Percentiles rank a stretch among this genome's conserved stretches.
These are phyloP conservation scores for Tulasnella sp. DNA, from an alignment of 768 basidiomycete species.

Conservation along the genomic window DNA sequence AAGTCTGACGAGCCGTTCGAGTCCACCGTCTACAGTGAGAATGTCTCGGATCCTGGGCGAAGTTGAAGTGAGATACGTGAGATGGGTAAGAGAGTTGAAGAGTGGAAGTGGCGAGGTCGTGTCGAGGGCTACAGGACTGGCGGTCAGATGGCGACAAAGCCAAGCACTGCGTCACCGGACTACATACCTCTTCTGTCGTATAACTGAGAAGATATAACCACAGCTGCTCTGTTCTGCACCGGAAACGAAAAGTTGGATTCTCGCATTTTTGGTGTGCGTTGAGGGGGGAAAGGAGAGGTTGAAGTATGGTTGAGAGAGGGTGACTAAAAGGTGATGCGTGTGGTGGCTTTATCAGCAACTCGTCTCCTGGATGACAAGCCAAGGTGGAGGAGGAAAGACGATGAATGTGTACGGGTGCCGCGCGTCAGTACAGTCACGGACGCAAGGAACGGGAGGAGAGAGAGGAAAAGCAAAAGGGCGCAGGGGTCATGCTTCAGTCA, in stretches of 20 bases:
- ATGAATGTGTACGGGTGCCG: not conserved
- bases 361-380: not conserved
- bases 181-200: constrained; percentile 88
- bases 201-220: constrained; percentile 89
- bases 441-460: not conserved
- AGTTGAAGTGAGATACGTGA: constrained; percentile 93
- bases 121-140: constrained; percentile 43
- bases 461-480: not conserved
- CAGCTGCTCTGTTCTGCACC: constrained; percentile 88
- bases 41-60: constrained; percentile 97
- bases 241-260: constrained; percentile 95
- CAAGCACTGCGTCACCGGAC: not conserved
- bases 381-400: not conserved
- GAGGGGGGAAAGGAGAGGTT: constrained; percentile 1
- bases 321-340: constrained; percentile 7
- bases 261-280: constrained; percentile 53
- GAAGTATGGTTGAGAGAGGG: not conserved
- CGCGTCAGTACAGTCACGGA: not conserved
- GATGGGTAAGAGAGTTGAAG: constrained; percentile 92
- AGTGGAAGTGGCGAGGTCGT: constrained; percentile 60
- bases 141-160: not conserved
- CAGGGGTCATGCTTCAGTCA: constrained; percentile 1
- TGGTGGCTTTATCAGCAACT: constrained; percentile 1
- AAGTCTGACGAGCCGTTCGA: constrained; percentile 91
- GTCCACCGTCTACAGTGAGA: constrained; percentile 95